A percentile compares a stretch with the other conserved stretches of the same genome.
Evolutionary conservation across 2,329 filamentous ascomycete genomes (phyloP).

Genomic region (Pyrenophora tritici-repentis): DNA sequence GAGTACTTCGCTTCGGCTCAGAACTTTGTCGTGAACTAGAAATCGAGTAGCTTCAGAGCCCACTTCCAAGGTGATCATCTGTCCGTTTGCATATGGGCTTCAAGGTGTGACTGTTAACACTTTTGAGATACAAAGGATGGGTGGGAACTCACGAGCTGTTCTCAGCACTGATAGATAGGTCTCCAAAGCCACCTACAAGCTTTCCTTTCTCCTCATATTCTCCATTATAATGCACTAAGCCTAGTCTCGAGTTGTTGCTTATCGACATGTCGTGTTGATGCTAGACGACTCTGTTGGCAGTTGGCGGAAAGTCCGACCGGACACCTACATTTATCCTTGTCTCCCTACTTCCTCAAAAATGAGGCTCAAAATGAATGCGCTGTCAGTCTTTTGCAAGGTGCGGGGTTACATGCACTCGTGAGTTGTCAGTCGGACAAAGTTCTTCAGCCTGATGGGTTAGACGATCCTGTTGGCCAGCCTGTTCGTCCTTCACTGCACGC

Average conservation of each 20-base stretch:
- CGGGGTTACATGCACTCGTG: conserved; percentile 6
- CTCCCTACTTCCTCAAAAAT: not conserved
- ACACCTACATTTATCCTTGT: not conserved
- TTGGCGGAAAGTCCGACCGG: not conserved
- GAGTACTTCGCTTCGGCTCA: conserved; percentile 30
- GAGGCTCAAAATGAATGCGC: conserved; percentile 3
- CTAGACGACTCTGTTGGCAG: not conserved
- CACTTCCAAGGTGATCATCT: conserved; percentile 27
- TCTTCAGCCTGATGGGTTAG: too few species aligned
- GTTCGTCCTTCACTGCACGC: too few species aligned
- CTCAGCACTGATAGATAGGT: not conserved
- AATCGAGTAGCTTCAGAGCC: conserved; percentile 27
- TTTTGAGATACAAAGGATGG: not conserved
- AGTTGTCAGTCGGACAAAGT: conserved; percentile 2
- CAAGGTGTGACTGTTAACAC: not conserved
- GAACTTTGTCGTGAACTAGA: conserved; percentile 29
- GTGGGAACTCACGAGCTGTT: conserved; percentile 1
- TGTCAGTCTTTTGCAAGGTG: not conserved
- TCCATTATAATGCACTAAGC: not conserved
- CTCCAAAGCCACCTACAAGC: not conserved
- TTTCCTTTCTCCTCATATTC: not conserved
- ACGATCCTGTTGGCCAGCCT: too few species aligned
- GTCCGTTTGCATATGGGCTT: conserved; percentile 28
- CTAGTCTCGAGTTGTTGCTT: conserved; percentile 2
- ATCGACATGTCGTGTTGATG: not conserved